phyloP scores from a whole-genome alignment of 2,329 filamentous ascomycete species.

The Aspergillus fructus region DNA sequence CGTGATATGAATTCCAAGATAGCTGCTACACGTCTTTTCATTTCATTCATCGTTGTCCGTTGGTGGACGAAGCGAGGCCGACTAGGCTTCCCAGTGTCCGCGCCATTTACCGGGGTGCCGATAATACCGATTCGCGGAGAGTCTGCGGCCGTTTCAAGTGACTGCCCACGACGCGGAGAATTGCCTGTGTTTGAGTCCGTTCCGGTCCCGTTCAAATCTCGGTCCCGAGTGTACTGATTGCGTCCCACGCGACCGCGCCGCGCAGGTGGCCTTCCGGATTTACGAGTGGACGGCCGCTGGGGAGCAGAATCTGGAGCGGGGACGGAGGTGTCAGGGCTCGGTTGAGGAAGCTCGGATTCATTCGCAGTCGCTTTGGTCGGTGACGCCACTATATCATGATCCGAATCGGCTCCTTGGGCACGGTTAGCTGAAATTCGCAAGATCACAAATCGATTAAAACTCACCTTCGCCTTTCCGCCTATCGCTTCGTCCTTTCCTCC shows the following conservation, averaged over 20 bases:
- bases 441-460: conserved; percentile 9
- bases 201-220: conserved; percentile 60
- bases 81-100: conserved; percentile 58
- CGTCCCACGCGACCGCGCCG: conserved; percentile 65
- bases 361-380: conserved; percentile 44
- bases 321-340: conserved; percentile 45
- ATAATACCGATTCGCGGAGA: conserved; percentile 39
- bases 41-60: conserved; percentile 77
- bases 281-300: conserved; percentile 53
- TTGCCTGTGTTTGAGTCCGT: conserved; percentile 34
- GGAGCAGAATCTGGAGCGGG: conserved; percentile 36
- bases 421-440: conserved; percentile 32
- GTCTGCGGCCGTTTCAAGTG: conserved; percentile 39
- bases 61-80: conserved; percentile 60
- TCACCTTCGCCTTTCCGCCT: conserved; percentile 78
- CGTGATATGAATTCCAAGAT: conserved; percentile 89
- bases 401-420: conserved; percentile 59
- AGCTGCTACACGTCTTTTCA: conserved; percentile 77
- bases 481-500: conserved; percentile 79
- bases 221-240: conserved; percentile 80
- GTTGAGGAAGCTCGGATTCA: conserved; percentile 40
- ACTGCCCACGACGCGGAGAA: conserved; percentile 42
- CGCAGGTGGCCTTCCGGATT: conserved; percentile 62
- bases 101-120: conserved; percentile 55
- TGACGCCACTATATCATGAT: conserved; percentile 65